These are phyloP conservation scores for Hansenula sp. DNA, from an alignment of 1,139 yeast genomes.

Conservation along the genomic window DNA sequence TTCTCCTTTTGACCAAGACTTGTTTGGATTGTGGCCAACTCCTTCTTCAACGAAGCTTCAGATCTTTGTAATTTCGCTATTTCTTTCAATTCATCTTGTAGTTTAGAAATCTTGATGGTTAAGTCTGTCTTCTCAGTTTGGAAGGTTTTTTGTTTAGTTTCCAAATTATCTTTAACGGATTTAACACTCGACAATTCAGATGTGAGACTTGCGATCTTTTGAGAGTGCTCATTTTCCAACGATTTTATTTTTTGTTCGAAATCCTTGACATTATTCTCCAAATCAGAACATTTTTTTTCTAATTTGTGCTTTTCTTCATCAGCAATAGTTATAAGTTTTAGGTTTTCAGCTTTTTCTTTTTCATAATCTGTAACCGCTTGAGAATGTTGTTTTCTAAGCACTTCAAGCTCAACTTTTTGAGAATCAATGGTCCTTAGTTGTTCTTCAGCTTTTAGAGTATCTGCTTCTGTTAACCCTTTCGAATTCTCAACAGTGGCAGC, in stretches of 20 bases:
- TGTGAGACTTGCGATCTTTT: slow-evolving; percentile 4
- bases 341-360: slow-evolving; percentile 16
- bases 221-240: slow-evolving; percentile 15
- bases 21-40: slow-evolving; percentile 13
- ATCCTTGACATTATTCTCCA: slow-evolving; percentile 13
- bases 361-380: slow-evolving; percentile 32
- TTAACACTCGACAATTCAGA: slow-evolving; percentile 19
- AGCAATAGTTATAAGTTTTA: background rate
- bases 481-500: slow-evolving; percentile 8
- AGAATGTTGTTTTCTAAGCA: slow-evolving; percentile 30
- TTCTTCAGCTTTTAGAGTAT: slow-evolving; percentile 1
- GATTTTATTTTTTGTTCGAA: slow-evolving; percentile 9
- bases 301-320: slow-evolving; percentile 3
- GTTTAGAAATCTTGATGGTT: slow-evolving; percentile 15
- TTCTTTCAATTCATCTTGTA: slow-evolving; percentile 29
- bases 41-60: slow-evolving; percentile 24
- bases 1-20: slow-evolving; percentile 44
- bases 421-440: slow-evolving; percentile 7
- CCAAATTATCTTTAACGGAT: slow-evolving; percentile 26
- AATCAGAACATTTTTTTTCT: slow-evolving; percentile 1
- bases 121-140: slow-evolving; percentile 36
- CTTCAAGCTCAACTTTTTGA: slow-evolving; percentile 28
- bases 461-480: slow-evolving; percentile 1
- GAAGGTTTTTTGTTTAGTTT: slow-evolving; percentile 26
- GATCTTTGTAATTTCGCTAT: slow-evolving; percentile 27